A percentile compares a stretch with the other conserved stretches of the same genome.
Evolutionary conservation across 352 stramenopile genomes (phyloP).

Genomic region (Peronosclerospora sorghi): DNA sequence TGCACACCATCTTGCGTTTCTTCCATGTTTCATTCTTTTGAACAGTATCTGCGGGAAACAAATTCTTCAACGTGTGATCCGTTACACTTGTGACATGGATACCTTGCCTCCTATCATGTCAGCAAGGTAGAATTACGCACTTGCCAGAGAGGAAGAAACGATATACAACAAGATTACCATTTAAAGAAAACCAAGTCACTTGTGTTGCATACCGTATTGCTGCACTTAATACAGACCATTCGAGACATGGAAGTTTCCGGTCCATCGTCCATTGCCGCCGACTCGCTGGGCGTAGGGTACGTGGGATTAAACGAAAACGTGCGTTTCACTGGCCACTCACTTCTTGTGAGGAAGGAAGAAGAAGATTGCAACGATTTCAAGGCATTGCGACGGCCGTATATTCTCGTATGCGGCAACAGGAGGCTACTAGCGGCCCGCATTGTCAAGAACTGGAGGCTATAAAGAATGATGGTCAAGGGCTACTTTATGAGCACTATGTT

Average conservation of each 20-base stretch:
- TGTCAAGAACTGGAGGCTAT: not conserved
- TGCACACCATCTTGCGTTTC: constrained; percentile 56
- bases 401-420: constrained; percentile 7
- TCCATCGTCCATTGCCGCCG: constrained; percentile 25
- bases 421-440: constrained; percentile 10
- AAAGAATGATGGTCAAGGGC: no score
- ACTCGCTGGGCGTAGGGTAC: constrained; percentile 47
- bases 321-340: constrained; percentile 4
- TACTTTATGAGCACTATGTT: no score
- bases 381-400: constrained; percentile 1
- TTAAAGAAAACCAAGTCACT: constrained; percentile 71
- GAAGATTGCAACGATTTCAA: constrained; percentile 6
- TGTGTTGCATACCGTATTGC: constrained; percentile 40
- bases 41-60: constrained; percentile 33
- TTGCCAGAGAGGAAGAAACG: not conserved
- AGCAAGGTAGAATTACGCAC: not conserved
- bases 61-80: constrained; percentile 44
- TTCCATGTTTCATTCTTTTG: constrained; percentile 31
- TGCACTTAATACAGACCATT: constrained; percentile 65
- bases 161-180: constrained; percentile 22
- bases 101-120: constrained; percentile 33
- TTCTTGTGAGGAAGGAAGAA: not conserved
- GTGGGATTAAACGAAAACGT: constrained; percentile 38
- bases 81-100: constrained; percentile 66
- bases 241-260: constrained; percentile 35